Base-by-base conservation (phyloP, 192 early-diverging fungal genomes). In the Umbelopsis sp. region DNA sequence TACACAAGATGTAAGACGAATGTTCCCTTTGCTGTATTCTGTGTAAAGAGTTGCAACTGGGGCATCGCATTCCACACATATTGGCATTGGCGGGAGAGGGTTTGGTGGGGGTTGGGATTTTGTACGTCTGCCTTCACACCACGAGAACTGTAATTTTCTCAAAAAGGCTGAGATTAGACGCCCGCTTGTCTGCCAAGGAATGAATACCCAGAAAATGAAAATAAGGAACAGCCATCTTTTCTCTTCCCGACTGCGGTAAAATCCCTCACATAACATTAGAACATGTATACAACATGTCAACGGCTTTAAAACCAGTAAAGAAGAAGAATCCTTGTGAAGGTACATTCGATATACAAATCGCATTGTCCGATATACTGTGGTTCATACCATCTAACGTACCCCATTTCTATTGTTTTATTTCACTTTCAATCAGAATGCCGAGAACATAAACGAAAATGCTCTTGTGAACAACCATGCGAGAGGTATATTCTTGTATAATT, bases 1-100 rank as follows among this genome's bases (percentile, higher is more conserved):
- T 79, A 88, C 89, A 77, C 94, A 96, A 68, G 91, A 89, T 12
- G 92, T 94, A 7, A 96, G 82, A 14, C 91, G 84, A 74, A 96
- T 93, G 70, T 94, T 94, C 2, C 90, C 92, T 65, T 87, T 88
- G 51, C 91, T 89, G 69, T 96, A 96, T 65, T 94, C 90, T 3
- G 92, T 91, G 73, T 89, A 96, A 1, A 96, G 84, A 31, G 88
- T 85, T 21, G 79, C 72, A 2, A 94, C 90, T 8, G 88, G 78
- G 6, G 74, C 76, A 22, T 89, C 93, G 72, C 94, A 96, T 74
- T 94, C 91, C 43, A 94, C 87, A 79, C 93, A 96, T 25, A 86
- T 90, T 72, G 87, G 82, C 86, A 88, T 88, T 20, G 54, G 22
- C 20, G 22, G 38, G 38, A 8, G 36, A 8, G 36, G 36, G 36